Base-by-base conservation (phyloP, 176 grass and related monocot genomes). In the Zoysia japonica region DNA sequence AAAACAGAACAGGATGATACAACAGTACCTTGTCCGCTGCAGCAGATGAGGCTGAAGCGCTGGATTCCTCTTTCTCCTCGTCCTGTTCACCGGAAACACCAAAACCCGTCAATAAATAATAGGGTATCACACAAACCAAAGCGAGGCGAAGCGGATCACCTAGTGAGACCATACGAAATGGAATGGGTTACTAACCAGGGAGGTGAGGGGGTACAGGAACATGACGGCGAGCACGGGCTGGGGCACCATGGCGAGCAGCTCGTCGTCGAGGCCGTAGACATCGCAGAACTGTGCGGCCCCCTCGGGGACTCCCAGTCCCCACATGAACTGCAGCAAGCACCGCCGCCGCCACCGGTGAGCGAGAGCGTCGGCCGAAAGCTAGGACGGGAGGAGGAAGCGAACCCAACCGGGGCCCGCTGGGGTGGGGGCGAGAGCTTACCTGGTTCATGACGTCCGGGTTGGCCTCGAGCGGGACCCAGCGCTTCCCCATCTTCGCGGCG, bases 381-480 rank as follows among this genome's bases (percentile, higher is more conserved):
- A 73, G 3, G 59, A 16, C 65, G 47, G 14, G 75, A 71, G 28
- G 7, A 4, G 49, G 55, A 79, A 48, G 45, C 76, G 43, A 19
- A 78, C 65, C 82, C 82, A 85, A 85, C 28, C 28, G 28, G 48
- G 40, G 0, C 47, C 38, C 28, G 69, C 7, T 42, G 55, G 57
- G 19, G 13, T 42, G 62, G 11, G 39, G 3, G 7, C 55, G 55
- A 17, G 16, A 59, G 13, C 61, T 4, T 53, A 94, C 94, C 94
- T 97, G 94, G 85, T 92, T 94, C 94, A 94, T 97, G 77, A 94
- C 91, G 55, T 94, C 91, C 11, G 91, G 91, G 66, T 92, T 94
- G 45, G 91, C 91, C 85, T 97, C 94, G 61, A 97, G 85, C 9
- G 94, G 94, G 57, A 94, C 76, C 94, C 94, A 97, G 39, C 91